Base-by-base conservation (phyloP, 2,329 filamentous ascomycete genomes). In the Hirsutella thompsonii region DNA sequence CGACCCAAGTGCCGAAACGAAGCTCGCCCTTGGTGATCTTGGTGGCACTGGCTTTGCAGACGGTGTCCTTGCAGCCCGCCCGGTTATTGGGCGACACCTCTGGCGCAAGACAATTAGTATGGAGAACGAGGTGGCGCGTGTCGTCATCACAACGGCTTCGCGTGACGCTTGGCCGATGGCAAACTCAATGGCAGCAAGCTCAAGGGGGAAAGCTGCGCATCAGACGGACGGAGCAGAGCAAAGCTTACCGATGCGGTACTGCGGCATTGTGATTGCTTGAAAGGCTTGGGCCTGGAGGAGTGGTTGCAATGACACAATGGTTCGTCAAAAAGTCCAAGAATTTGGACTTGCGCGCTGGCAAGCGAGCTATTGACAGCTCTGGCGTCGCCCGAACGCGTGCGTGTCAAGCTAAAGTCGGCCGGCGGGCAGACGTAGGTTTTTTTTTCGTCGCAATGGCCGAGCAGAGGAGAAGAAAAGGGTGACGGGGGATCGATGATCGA, bases 1-100 rank as follows among this genome's bases (percentile, higher is more conserved):
- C 73, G 47, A 94, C 73, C 69, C 81, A 85, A 19, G 71, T 72
- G 34, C 84, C 90, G 40, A 88, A 74, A 42, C 90, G 82, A 3
- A 94, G 64, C 48, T 86, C 77, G 42, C 81, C 86, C 64, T 94
- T 94, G 20, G 54, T 49, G 54, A 94, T 86, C 63, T 94, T 94
- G 53, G 71, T 56, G 1, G 55, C 67, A 2, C 63, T 64, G 2
- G 82, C 70, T 60, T 88, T 88, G 70, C 90, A 95, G 47, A 79
- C 69, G 5, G 66, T 69, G 55, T 80, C 80, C 47, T 79, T 72
- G 66, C 89, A 96, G 39, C 67, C 75, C 40, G 89, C 85, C 44
- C 88, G 82, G 52, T 71, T 75, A 56, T 73, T 82, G 36, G 69
- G 63, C n/a, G 83, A 75, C 26, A 81, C 50, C 59, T 94, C 88